These are phyloP conservation scores for Hemileccinum rubropunctum DNA, from an alignment of 768 basidiomycete genomes.

Conservation along the genomic window DNA sequence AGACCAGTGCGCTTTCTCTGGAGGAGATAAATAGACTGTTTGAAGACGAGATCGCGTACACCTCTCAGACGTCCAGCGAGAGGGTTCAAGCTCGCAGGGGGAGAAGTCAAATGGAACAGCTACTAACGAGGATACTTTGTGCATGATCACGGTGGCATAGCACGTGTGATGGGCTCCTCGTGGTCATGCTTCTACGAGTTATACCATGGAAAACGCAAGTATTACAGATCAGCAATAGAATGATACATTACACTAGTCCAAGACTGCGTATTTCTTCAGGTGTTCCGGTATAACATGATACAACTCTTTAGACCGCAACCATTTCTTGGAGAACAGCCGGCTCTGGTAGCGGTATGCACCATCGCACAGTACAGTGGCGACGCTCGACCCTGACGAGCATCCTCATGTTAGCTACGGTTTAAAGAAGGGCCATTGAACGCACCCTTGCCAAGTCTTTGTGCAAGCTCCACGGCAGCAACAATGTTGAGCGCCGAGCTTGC, in stretches of 20 bases:
- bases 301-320: slow-evolving; percentile 82
- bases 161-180: too few species aligned
- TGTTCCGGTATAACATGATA: slow-evolving; percentile 75
- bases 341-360: slow-evolving; percentile 98
- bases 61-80: too few species aligned
- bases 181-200: neutral
- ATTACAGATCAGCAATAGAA: neutral
- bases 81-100: too few species aligned
- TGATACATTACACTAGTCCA: slow-evolving; percentile 49
- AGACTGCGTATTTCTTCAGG: slow-evolving; percentile 85
- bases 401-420: neutral
- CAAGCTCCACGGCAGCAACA: slow-evolving; percentile 88
- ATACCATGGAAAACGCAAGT: too few species aligned
- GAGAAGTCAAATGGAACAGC: too few species aligned
- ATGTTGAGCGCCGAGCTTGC: slow-evolving; percentile 94
- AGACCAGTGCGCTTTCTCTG: too few species aligned
- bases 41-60: too few species aligned
- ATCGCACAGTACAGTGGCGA: slow-evolving; percentile 90
- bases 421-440: slow-evolving; percentile 1
- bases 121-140: too few species aligned
- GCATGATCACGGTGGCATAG: too few species aligned
- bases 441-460: slow-evolving; percentile 83
- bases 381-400: slow-evolving; percentile 57
- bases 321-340: slow-evolving; percentile 89
- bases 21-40: too few species aligned